Base-by-base conservation (phyloP, 2,329 filamentous ascomycete genomes). In the Mollisiaceae sp. region DNA sequence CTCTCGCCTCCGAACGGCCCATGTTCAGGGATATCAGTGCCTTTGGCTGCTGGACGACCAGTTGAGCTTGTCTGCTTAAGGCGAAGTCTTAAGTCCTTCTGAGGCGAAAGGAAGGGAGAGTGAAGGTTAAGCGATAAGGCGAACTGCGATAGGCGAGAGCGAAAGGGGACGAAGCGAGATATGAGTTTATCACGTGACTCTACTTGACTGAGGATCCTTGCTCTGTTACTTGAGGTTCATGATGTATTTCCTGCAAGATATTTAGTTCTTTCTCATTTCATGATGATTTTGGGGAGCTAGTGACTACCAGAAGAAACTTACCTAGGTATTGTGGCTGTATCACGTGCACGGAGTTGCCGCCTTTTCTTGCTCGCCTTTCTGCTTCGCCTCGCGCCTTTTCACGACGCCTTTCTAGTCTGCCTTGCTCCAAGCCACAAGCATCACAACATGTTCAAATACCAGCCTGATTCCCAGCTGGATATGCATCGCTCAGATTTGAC, bases 361-460 rank as follows among this genome's bases (percentile, higher is more conserved):
- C 45, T 35, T 39, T 36, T 6, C 6, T 18, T 11, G 20, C 14
- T 59, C 55, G 52, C 55, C 47, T 58, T 62, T 65, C 18, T 18
- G 36, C 9, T 50, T 50, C 45, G 45, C 45, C 52, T 57, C 47
- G 56, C 52, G n/a, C 59, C 64, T 59, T 58, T 65, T 58, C 38
- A 18, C 22, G 18, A 47, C 52, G 58, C 59, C 63, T 65, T 62
- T 54, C 59, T 27, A 41, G 22, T 58, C 50, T 59, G 59, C 63
- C 63, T 65, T 54, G 58, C 41, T 59, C 63, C 59, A 55, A 65
- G 54, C 59, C 64, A 65, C 52, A 52, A 24, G 24, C 24, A 15
- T 24, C 38, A n/a, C n/a, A 38, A 39, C 43, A 20, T 55, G 27
- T 55, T 62, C 62, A 65, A 65, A 65, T 65, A 65, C n/a, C 64